phyloP scores from a whole-genome alignment of 75 land plant genomes.

The Larix kaempferi region DNA sequence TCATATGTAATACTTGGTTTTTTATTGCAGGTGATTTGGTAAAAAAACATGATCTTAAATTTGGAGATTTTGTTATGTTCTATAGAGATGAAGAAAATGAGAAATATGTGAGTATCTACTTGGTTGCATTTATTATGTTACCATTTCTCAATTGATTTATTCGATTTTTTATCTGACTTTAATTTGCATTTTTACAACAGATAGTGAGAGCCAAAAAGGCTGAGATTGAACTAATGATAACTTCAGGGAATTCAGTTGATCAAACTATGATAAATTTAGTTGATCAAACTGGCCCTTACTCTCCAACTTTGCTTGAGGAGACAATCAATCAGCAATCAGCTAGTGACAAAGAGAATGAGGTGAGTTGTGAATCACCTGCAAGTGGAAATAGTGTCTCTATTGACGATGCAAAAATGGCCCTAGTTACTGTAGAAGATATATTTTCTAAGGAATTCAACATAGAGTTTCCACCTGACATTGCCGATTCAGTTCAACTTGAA shows the following conservation, averaged over 20 bases:
- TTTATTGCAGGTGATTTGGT: not conserved
- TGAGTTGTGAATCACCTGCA: too few species aligned
- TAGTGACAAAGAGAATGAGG: too few species aligned
- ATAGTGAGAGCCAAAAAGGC: slow-evolving; percentile 3
- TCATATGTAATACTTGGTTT: too few species aligned
- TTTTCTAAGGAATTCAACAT: not conserved
- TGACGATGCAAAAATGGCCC: not conserved
- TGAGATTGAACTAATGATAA: not conserved
- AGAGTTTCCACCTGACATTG: slow-evolving; percentile 1
- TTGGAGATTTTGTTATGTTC: slow-evolving; percentile 7
- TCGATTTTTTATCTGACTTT: too few species aligned
- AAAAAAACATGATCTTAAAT: not conserved
- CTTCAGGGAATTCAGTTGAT: not conserved
- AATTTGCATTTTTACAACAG: not conserved
- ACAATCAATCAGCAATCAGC: too few species aligned
- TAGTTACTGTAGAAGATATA: not conserved
- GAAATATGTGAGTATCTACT: slow-evolving; percentile 4
- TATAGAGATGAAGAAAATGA: not conserved
- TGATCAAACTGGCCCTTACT: too few species aligned
- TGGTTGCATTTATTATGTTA: too few species aligned
- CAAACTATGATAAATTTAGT: not conserved
- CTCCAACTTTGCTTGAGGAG: not conserved
- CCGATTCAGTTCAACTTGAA: slow-evolving; percentile 2
- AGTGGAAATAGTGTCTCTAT: not conserved
- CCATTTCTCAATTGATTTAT: too few species aligned